A percentile compares a stretch with the other conserved stretches of the same genome.
phyloP scores from a whole-genome alignment of 176 grass and related monocot genomes.

The Pontederia crassipes region DNA sequence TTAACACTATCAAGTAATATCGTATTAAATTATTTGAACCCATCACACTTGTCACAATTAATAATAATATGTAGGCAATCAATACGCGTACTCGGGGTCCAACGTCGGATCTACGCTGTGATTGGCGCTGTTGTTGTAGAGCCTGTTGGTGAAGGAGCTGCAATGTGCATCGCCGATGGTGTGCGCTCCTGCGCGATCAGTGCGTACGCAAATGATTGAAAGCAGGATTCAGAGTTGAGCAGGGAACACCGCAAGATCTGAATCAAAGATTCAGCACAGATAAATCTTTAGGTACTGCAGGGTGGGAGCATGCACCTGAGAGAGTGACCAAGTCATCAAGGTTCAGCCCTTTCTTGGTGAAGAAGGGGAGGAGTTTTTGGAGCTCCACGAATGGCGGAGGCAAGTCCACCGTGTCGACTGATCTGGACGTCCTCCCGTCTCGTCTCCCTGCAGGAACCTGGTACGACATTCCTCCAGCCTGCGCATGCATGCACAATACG shows the following conservation, averaged over 20 bases:
- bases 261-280: too few relatives aligned
- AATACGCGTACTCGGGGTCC: conserved; percentile 21
- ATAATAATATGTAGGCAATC: too few relatives aligned
- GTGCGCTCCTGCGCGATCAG: too few relatives aligned
- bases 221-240: too few relatives aligned
- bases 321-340: conserved; percentile 53
- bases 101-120: conserved; percentile 19
- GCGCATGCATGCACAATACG: not conserved
- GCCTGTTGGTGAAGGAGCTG: too few relatives aligned
- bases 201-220: too few relatives aligned
- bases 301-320: conserved; percentile 22
- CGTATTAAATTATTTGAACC: too few relatives aligned
- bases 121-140: conserved; percentile 1
- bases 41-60: too few relatives aligned
- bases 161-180: too few relatives aligned
- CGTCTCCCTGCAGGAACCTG: conserved; percentile 25
- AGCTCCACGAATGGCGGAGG: conserved; percentile 12
- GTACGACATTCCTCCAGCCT: conserved; percentile 48
- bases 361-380: conserved; percentile 40
- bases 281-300: too few relatives aligned
- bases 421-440: conserved; percentile 22
- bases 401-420: not conserved
- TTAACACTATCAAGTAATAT: too few relatives aligned
- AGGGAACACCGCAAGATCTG: not conserved
- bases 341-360: conserved; percentile 34